phyloP scores from a whole-genome alignment of 2,329 filamentous ascomycete species.

The Aureobasidium sp. region DNA sequence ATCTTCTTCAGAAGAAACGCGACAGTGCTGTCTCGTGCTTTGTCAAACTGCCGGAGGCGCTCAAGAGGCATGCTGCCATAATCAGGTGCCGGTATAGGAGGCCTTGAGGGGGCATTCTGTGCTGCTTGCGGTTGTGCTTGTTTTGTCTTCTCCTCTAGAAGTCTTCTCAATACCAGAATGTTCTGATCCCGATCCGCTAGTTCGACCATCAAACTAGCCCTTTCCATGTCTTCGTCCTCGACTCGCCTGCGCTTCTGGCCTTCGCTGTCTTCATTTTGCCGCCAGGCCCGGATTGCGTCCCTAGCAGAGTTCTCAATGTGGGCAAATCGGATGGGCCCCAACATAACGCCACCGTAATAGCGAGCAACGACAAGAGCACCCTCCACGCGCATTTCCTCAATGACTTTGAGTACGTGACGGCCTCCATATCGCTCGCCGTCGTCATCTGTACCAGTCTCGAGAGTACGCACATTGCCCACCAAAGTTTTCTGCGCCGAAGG shows the following conservation, averaged over 20 bases:
- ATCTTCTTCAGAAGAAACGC: constrained; percentile 47
- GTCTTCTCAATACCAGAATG: constrained; percentile 39
- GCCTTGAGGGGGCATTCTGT: constrained; percentile 20
- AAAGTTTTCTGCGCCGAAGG: constrained; percentile 14
- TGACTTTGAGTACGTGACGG: constrained; percentile 40
- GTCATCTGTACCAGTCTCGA: constrained; percentile 41
- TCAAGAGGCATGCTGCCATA: constrained; percentile 39
- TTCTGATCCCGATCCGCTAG: constrained; percentile 43
- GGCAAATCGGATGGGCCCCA: constrained; percentile 47
- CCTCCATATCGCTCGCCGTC: constrained; percentile 50
- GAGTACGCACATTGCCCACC: neutral
- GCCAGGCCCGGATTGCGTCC: constrained; percentile 41
- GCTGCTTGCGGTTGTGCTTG: constrained; percentile 17
- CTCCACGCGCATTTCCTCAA: constrained; percentile 37
- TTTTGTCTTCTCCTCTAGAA: constrained; percentile 41
- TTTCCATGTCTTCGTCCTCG: constrained; percentile 29
- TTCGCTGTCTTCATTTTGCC: constrained; percentile 30
- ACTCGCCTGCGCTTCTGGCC: constrained; percentile 30
- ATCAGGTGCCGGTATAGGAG: constrained; percentile 24
- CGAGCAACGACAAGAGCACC: constrained; percentile 47
- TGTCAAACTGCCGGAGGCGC: constrained; percentile 37
- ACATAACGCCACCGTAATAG: constrained; percentile 49
- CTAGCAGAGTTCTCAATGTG: constrained; percentile 46
- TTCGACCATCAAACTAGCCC: constrained; percentile 31
- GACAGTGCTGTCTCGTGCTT: constrained; percentile 48